A percentile compares a stretch with the other conserved stretches of the same genome.
Conservation (phyloP, 176 grass and related monocot genomes). For the Thalia dealbata region DNA sequence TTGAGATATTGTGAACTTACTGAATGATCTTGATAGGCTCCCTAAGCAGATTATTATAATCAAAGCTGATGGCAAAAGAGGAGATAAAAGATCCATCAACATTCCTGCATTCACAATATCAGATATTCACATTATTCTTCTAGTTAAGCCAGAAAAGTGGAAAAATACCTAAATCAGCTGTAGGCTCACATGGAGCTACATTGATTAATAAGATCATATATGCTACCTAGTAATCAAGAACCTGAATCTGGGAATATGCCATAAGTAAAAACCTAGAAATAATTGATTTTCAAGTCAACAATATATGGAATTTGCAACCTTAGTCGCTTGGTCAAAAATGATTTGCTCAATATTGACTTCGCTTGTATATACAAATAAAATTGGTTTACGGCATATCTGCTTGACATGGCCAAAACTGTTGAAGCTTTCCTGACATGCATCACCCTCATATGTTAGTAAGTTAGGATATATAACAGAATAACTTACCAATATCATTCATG, state of each 20-base stretch:
- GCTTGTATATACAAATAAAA: too few species aligned
- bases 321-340: too few species aligned
- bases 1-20: conserved; percentile 34
- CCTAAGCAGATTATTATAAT: conserved; percentile 79
- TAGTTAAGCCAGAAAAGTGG: background rate
- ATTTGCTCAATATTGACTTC: too few species aligned
- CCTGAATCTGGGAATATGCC: background rate
- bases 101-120: conserved; percentile 55
- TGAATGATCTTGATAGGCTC: conserved; percentile 88
- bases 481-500: conserved; percentile 95
- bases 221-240: background rate
- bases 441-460: background rate
- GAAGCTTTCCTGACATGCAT: background rate
- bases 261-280: background rate
- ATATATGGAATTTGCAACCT: too few species aligned
- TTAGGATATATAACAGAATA: background rate
- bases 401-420: background rate
- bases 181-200: background rate
- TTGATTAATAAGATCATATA: background rate
- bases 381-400: background rate
- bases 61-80: conserved; percentile 91
- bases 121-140: background rate
- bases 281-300: background rate
- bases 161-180: background rate
- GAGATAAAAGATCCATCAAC: conserved; percentile 94